Conservation (phyloP, 768 basidiomycete species). For the Lactifluus pinguis region DNA sequence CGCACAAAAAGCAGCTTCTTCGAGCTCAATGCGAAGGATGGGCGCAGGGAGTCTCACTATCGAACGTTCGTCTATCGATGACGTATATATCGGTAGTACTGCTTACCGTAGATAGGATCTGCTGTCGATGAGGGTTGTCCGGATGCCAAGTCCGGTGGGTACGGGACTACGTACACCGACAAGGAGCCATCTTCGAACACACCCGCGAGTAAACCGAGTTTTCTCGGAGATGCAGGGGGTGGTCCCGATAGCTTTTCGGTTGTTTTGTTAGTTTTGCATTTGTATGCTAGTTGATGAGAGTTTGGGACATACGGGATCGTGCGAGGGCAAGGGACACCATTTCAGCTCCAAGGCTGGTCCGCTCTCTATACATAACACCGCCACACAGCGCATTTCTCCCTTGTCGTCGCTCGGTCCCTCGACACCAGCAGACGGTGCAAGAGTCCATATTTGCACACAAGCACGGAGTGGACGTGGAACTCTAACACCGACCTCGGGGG, state of each 20-base stretch:
- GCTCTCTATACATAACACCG: slow-evolving; percentile 77
- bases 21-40: slow-evolving; percentile 60
- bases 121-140: background rate
- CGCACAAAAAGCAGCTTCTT: slow-evolving; percentile 67
- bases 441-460: slow-evolving; percentile 84
- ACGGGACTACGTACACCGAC: slow-evolving; percentile 69
- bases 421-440: slow-evolving; percentile 23
- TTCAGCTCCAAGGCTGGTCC: slow-evolving; percentile 75
- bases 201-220: slow-evolving; percentile 77
- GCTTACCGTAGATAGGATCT: slow-evolving; percentile 11
- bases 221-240: slow-evolving; percentile 31
- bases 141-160: slow-evolving; percentile 47
- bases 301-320: slow-evolving; percentile 41
- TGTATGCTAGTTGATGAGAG: background rate
- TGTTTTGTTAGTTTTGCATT: background rate
- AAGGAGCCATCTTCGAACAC: slow-evolving; percentile 84
- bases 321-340: slow-evolving; percentile 89
- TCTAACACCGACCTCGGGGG: slow-evolving; percentile 58
- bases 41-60: slow-evolving; percentile 57
- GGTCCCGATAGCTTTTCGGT: slow-evolving; percentile 2
- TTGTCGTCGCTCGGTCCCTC: slow-evolving; percentile 21
- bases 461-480: slow-evolving; percentile 45
- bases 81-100: background rate
- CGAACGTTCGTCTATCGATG: background rate
- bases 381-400: slow-evolving; percentile 62